Percentiles rank a stretch among this genome's conserved stretches.
These are phyloP conservation scores for Pythium myriotylum DNA, from an alignment of 352 stramenopile species.

Conservation along the genomic window DNA sequence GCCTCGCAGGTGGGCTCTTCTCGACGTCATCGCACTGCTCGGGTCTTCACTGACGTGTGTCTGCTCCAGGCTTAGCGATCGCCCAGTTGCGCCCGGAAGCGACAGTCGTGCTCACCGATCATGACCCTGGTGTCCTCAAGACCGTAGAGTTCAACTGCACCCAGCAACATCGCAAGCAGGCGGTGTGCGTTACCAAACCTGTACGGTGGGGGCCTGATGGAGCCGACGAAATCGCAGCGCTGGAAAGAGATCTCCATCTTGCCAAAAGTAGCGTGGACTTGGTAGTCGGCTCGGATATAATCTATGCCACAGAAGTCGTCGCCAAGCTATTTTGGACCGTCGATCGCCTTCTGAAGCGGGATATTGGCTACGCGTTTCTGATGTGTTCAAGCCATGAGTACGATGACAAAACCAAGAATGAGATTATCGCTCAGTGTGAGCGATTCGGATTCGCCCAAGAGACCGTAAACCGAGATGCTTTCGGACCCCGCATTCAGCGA, in stretches of 20 bases:
- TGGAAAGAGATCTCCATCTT: slow-evolving; percentile 28
- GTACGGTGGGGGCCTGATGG: slow-evolving; percentile 70
- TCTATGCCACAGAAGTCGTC: slow-evolving; percentile 74
- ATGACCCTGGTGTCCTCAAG: slow-evolving; percentile 82
- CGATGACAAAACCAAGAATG: slow-evolving; percentile 66
- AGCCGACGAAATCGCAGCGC: slow-evolving; percentile 48
- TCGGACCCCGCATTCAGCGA: slow-evolving; percentile 45
- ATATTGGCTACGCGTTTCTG: slow-evolving; percentile 40
- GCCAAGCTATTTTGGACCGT: slow-evolving; percentile 78
- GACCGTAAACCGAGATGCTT: slow-evolving; percentile 42
- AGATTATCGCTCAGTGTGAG: slow-evolving; percentile 63
- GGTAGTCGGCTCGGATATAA: slow-evolving; percentile 78
- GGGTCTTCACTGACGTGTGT: background rate
- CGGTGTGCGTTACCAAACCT: slow-evolving; percentile 58
- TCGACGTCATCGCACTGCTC: background rate
- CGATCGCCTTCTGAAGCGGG: slow-evolving; percentile 44
- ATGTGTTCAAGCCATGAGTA: slow-evolving; percentile 82
- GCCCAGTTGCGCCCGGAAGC: slow-evolving; percentile 61
- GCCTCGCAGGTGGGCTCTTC: slow-evolving; percentile 40
- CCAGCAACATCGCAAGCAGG: slow-evolving; percentile 56
- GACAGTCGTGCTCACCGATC: slow-evolving; percentile 78
- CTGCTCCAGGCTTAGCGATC: slow-evolving; percentile 44
- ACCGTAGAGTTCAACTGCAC: slow-evolving; percentile 75
- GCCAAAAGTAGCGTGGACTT: slow-evolving; percentile 35
- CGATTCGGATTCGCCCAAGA: slow-evolving; percentile 50